Percentiles rank a stretch among this genome's conserved stretches.
These are phyloP conservation scores for Saxispiralis lemnorum DNA, from an alignment of 495 filamentous ascomycete species.

Conservation along the genomic window DNA sequence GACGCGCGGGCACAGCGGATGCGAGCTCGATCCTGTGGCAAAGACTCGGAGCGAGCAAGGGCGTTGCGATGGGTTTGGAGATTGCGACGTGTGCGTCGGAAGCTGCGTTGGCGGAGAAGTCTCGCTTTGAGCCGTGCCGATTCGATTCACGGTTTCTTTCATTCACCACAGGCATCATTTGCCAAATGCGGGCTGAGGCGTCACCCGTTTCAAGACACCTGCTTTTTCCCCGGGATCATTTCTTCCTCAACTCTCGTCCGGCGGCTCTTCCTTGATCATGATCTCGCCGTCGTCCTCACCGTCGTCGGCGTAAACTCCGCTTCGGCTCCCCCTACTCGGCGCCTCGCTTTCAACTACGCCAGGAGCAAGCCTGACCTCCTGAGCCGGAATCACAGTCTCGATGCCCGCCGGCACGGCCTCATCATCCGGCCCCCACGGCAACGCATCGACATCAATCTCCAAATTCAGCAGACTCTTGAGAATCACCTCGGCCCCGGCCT, in stretches of 20 bases:
- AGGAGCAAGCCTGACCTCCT: constrained; percentile 38
- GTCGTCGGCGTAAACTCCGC: constrained; percentile 3
- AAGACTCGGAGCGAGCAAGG: too few relatives aligned
- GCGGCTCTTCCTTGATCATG: constrained; percentile 19
- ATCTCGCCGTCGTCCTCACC: constrained; percentile 7
- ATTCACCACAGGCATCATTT: too few relatives aligned
- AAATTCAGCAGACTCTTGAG: constrained; percentile 54
- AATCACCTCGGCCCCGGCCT: constrained; percentile 68
- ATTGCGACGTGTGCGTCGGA: too few relatives aligned
- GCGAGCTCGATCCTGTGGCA: too few relatives aligned
- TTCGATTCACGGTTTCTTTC: too few relatives aligned
- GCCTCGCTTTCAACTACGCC: constrained; percentile 29
- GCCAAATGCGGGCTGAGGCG: too few relatives aligned
- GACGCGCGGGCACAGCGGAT: too few relatives aligned
- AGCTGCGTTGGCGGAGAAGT: too few relatives aligned
- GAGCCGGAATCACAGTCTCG: constrained; percentile 67
- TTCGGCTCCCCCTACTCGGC: constrained; percentile 23
- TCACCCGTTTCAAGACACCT: too few relatives aligned
- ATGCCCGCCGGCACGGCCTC: constrained; percentile 47
- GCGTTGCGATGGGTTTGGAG: too few relatives aligned
- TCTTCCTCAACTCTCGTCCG: constrained; percentile 5
- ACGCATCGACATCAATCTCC: constrained; percentile 55
- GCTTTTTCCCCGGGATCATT: too few relatives aligned
- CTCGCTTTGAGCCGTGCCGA: too few relatives aligned
- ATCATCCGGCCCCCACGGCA: constrained; percentile 68